Evolutionary conservation across 192 early-diverging fungal species (phyloP).

Genomic region (Phlyctochytrium planicorne): DNA sequence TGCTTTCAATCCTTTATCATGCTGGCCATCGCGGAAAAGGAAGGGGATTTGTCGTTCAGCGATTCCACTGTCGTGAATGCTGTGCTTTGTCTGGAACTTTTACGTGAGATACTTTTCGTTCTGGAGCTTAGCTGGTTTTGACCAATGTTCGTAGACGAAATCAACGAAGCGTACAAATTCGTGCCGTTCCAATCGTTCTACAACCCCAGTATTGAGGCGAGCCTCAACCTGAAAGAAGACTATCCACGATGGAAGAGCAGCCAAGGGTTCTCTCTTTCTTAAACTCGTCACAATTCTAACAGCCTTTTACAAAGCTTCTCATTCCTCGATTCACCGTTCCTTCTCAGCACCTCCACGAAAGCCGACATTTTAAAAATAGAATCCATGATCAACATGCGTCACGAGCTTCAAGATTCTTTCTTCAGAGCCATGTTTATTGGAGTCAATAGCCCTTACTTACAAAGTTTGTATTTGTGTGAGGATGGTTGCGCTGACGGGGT

Average conservation of each 20-base stretch:
- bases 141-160: conserved; percentile 22
- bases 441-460: conserved; percentile 46
- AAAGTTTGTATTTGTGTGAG: conserved; percentile 18
- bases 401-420: conserved; percentile 50
- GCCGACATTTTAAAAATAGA: conserved; percentile 48
- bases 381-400: conserved; percentile 47
- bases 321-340: conserved; percentile 39
- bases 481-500: neutral
- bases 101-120: conserved; percentile 21
- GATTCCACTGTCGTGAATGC: conserved; percentile 11
- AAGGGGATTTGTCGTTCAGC: conserved; percentile 8
- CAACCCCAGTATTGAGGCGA: conserved; percentile 45
- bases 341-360: conserved; percentile 37
- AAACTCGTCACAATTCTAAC: conserved; percentile 7
- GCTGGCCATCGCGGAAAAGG: conserved; percentile 14
- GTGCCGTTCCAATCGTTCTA: conserved; percentile 45
- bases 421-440: conserved; percentile 55
- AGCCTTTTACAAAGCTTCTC: conserved; percentile 29
- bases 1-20: conserved; percentile 25
- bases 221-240: conserved; percentile 46
- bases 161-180: conserved; percentile 39
- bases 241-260: conserved; percentile 45
- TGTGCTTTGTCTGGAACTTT: conserved; percentile 22
- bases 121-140: neutral
- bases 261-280: conserved; percentile 19